Evolutionary conservation across 345 rosid species (phyloP).

Genomic region (Lumnitzera racemosa): DNA sequence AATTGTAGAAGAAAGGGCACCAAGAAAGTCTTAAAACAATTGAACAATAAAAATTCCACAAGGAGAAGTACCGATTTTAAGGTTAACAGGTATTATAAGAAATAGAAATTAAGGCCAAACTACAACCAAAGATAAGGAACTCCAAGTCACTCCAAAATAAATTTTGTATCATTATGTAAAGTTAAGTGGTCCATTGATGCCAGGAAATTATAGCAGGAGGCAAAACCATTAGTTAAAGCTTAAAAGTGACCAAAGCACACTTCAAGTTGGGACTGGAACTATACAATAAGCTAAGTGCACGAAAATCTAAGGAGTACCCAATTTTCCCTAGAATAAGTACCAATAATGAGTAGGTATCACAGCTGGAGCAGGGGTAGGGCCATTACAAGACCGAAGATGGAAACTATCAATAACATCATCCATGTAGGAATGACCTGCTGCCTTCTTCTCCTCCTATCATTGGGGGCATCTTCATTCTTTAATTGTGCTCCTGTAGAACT

Average conservation of each 20-base stretch:
- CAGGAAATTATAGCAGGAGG: neutral
- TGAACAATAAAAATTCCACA: no score
- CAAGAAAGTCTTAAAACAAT: no score
- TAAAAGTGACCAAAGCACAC: constrained; percentile 1
- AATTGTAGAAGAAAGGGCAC: no score
- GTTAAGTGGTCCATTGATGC: neutral
- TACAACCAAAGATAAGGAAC: neutral
- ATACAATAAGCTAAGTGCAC: neutral
- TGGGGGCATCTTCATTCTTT: constrained; percentile 20
- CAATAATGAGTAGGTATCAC: constrained; percentile 16
- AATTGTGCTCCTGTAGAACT: constrained; percentile 27
- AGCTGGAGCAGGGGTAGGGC: constrained; percentile 94
- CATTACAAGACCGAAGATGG: constrained; percentile 88
- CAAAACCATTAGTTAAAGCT: neutral
- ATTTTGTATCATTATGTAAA: neutral
- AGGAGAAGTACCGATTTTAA: no score
- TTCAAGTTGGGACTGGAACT: neutral
- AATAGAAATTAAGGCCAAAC: no score
- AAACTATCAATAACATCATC: constrained; percentile 76
- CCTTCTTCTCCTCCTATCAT: constrained; percentile 35
- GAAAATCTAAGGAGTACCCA: neutral
- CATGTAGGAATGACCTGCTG: constrained; percentile 75
- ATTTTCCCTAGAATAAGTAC: neutral
- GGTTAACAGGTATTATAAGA: no score
- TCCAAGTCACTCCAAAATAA: constrained; percentile 4